Base-by-base conservation (phyloP, 2,329 filamentous ascomycete species). In the Hyphodiscus sp. region DNA sequence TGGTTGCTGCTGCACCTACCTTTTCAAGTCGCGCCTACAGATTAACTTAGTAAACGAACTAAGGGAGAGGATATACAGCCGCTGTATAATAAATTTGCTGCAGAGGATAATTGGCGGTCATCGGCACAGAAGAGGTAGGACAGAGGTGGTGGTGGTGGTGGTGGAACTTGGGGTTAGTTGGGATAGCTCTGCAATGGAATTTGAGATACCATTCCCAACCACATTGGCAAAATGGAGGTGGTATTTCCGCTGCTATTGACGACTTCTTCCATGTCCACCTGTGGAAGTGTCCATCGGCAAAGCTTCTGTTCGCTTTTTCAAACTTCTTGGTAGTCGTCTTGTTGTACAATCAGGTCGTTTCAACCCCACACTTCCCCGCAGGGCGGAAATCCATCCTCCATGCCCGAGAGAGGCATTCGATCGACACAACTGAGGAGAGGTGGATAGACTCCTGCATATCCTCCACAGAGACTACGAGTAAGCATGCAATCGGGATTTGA, bases 1-100 rank as follows among this genome's bases (percentile, higher is more conserved):
- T 99, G 20, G 91, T 97, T 1, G 91, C 96, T 65, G 92, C 91
- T 13, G 94, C 95, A n/a, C 94, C 95, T 10, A 96, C 91, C 0
- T 99, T 97, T 76, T 99, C 97, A 95, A 79, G 90, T 97, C 4
- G 92, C 94, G 18, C 85, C 89, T 0, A 92, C 87, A 38, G 90
- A 96, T 68, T 78, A 82, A 52, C 72, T 99, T 65, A 92, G 87
- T 60, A 96, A 96, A 79, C 76, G 94, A 66, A 94, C 95, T 81
- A 87, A 89, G 76, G 89, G 89, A 0, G 94, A 99, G 77, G 80
- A 92, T 53, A 97, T 99, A 52, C 89, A 96, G 75, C 94, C 94
- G 44, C 71, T 99, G 72, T 91, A 96, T 69, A 96, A 96, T 69
- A 87, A 91, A 68, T 96, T 89, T 72, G 87, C 86, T 2, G 87